Base-by-base conservation (phyloP, 1,284 basidiomycete genomes). In the Cryptococcus neoformans region DNA sequence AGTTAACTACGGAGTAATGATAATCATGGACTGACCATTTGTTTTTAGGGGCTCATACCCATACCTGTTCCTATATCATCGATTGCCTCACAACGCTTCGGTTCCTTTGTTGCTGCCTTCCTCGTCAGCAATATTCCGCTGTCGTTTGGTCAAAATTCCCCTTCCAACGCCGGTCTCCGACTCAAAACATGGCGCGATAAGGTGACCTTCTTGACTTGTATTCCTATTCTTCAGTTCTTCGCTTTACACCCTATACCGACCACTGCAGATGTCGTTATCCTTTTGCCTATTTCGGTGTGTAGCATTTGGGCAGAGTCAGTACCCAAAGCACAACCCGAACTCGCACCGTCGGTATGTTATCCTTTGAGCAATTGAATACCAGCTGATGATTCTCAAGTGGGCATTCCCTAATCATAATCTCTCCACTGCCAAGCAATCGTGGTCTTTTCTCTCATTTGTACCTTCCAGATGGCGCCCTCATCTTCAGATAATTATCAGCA, bases 401-500 rank as follows among this genome's bases (percentile, higher is more conserved):
- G 16, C 28, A 4, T 61, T 58, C 44, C 53, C 62, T 10, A 58
- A 49, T 38, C 55, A 60, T 38, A 52, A 47, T 6, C 11, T 63
- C 12, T 59, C 63, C 7, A 60, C 66, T 3, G 51, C 62, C 21
- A 40, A 45, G 42, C 44, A 56, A 6, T 56, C 53, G 7, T 65
- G 64, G 65, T 67, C 68, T 2, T 52, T 59, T 17, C 58, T 68
- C 49, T 59, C 58, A n/a, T 52, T 74, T 38, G 40, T 75, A 10
- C 64, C 74, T 1, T 47, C 65, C 2, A 40, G 55, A 12, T 75
- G 71, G 73, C 83, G 85, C 56, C 84, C 87, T 14, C 90, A 93
- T 74, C 76, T 98, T 53, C 90, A 92, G 70, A 88, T 89, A 8
- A 92, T 99, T 60, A 81, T 97, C 36, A 87, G 87, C 39, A 94